Evolutionary conservation across 345 rosid species (phyloP).

Genomic region (Turritis glabra): DNA sequence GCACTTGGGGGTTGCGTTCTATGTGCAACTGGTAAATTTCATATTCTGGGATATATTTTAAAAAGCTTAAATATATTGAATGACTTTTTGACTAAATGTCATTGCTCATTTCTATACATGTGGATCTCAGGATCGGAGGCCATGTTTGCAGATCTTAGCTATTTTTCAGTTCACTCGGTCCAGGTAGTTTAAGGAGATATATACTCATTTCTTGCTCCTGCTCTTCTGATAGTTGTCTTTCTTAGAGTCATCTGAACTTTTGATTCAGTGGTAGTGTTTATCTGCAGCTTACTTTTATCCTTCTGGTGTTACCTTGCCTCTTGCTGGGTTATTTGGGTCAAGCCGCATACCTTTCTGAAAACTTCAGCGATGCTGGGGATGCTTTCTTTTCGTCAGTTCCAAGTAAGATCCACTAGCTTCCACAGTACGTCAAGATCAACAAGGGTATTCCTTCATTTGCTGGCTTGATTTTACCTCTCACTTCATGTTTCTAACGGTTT

Average conservation of each 20-base stretch:
- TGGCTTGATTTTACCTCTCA: constrained; percentile 15
- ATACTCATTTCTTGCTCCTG: constrained; percentile 10
- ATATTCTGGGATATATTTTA: neutral
- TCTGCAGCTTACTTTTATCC: constrained; percentile 95
- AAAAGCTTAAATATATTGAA: constrained; percentile 9
- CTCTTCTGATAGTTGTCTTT: constrained; percentile 7
- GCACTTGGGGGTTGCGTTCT: constrained; percentile 97
- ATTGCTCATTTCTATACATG: constrained; percentile 25
- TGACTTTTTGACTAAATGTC: neutral
- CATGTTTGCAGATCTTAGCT: constrained; percentile 99
- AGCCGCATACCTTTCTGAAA: constrained; percentile 86
- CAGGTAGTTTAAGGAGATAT: constrained; percentile 63
- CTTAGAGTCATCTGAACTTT: constrained; percentile 28
- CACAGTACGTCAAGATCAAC: constrained; percentile 37
- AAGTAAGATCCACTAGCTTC: constrained; percentile 56
- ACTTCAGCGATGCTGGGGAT: constrained; percentile 55
- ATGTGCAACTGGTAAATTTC: constrained; percentile 84
- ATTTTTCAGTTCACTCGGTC: constrained; percentile 86
- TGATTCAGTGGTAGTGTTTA: constrained; percentile 52
- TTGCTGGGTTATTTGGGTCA: constrained; percentile 98
- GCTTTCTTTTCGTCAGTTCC: constrained; percentile 90
- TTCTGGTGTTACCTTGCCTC: constrained; percentile 97
- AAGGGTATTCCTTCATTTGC: constrained; percentile 36
- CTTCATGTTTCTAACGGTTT: constrained; percentile 20
- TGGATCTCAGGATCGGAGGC: constrained; percentile 88